phyloP scores from a whole-genome alignment of 352 stramenopile species.

The Chrysophaeum taylorii region DNA sequence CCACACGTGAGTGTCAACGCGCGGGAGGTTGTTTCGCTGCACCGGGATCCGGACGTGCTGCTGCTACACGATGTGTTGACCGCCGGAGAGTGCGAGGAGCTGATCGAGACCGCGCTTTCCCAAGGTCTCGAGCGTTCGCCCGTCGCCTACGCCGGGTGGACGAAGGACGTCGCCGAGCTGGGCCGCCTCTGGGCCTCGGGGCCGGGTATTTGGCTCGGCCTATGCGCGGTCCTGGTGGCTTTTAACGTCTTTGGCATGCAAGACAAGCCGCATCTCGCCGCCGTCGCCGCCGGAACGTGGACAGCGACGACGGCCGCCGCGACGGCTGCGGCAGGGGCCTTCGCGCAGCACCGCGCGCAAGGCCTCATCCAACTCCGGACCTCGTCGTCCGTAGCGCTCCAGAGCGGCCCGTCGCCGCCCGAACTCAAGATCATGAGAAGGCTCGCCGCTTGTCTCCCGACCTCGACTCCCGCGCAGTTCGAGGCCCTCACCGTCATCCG shows the following conservation, averaged over 20 bases:
- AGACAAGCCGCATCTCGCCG: neutral
- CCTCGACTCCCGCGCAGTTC: constrained; percentile 28
- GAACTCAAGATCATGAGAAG: no score
- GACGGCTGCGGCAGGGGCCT: neutral
- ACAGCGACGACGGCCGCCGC: neutral
- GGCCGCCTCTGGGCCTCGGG: constrained; percentile 42
- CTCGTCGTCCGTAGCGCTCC: constrained; percentile 13
- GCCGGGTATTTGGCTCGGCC: constrained; percentile 43
- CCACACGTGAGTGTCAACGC: no score
- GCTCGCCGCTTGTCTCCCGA: neutral
- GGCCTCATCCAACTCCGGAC: constrained; percentile 21
- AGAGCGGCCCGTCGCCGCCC: neutral
- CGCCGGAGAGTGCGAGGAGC: neutral
- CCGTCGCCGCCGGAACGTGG: neutral
- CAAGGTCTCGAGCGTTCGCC: constrained; percentile 33
- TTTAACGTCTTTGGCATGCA: neutral
- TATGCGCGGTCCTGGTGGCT: constrained; percentile 10
- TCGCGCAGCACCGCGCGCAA: neutral
- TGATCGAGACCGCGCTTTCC: neutral
- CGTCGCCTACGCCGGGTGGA: constrained; percentile 54
- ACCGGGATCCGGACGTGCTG: constrained; percentile 13
- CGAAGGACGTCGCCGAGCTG: constrained; percentile 46
- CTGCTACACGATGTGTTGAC: constrained; percentile 14
- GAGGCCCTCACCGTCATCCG: constrained; percentile 53
- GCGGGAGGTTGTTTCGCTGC: constrained; percentile 14